Conservation (phyloP, 2,329 filamentous ascomycete genomes). For the Microcyclosporella mali region DNA sequence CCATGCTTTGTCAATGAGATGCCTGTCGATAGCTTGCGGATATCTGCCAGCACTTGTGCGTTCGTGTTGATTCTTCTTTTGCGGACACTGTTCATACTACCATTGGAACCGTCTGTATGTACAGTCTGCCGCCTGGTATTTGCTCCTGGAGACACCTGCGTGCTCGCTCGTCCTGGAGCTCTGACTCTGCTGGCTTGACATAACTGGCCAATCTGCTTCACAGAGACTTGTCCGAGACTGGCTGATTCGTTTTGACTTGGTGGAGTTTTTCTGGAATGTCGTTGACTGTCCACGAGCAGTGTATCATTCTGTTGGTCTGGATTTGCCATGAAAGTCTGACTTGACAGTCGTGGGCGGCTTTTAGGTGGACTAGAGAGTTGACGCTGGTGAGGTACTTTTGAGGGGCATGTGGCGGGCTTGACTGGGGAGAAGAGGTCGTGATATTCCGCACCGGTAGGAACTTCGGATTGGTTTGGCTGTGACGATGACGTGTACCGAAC, state of each 20-base stretch:
- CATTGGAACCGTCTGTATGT: slow-evolving; percentile 10
- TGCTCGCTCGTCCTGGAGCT: slow-evolving; percentile 1
- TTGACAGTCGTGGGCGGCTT: slow-evolving; percentile 29
- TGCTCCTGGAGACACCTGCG: slow-evolving; percentile 6
- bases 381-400: slow-evolving; percentile 3
- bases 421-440: slow-evolving; percentile 35
- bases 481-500: slow-evolving; percentile 22
- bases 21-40: slow-evolving; percentile 14
- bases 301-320: background rate
- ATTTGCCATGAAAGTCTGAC: slow-evolving; percentile 29
- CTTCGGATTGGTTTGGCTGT: slow-evolving; percentile 1
- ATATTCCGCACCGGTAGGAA: slow-evolving; percentile 15
- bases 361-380: slow-evolving; percentile 16
- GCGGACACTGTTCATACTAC: slow-evolving; percentile 1
- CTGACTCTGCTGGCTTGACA: no score
- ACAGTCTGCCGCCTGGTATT: slow-evolving; percentile 14
- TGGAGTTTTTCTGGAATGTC: no score
- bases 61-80: slow-evolving; percentile 11
- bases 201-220: no score
- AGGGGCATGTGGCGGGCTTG: slow-evolving; percentile 17
- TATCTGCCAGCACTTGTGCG: slow-evolving; percentile 22
- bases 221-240: no score
- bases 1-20: slow-evolving; percentile 6
- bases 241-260: no score
- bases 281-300: no score